Evolutionary conservation across 306 rosid species (phyloP), one percentile per base, ranked within the genome.

Genomic region (Luffa aegyptiaca): DNA sequence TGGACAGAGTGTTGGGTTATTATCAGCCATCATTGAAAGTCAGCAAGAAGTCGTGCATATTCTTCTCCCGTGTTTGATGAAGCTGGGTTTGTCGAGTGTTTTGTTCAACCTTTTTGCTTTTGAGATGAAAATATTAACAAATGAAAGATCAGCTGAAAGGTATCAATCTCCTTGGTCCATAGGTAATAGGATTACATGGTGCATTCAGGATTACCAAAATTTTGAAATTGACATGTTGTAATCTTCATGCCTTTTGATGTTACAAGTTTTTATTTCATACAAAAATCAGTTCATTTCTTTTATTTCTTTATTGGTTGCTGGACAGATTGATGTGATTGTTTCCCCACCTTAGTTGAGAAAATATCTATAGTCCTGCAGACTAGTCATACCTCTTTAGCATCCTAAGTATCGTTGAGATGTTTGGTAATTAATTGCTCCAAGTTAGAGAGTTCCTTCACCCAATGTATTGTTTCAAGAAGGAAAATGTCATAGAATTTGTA

Each of bases 81-180:
- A 87, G 88, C 90, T 91, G 88, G 97, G 98, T 80, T 88, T 92
- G 81, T 76, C 92, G 79, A 91, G 83, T 85, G 68, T 87, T 81
- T 81, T 95, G 88, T 82, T 88, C 80, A 89, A 56, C 82, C 95
- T 92, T 66, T 86, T 92, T 86, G 83, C 81, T 80, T 87, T 81
- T 82, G 98, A 95, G 91, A 86, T 85, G 81, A 80, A 84, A 85
- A 86, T 83, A 80, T 79, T 90, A 81, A 72, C 4, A 74, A 85
- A 66, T 75, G 97, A 92, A 86, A 86, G 93, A 87, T 81, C 70
- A 21, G 83, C 89, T 46, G 97, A 92, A 84, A 95, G 98, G 98
- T 95, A 82, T 42, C 31, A 44, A 49, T n/a, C 46, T 61, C 8
- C 74, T 13, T 36, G 59, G 31, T 52, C 55, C 42, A 33, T 79